Percentiles rank a stretch among this genome's conserved stretches.
These are phyloP conservation scores for Macroventuria anomochaeta DNA, from an alignment of 2,329 filamentous ascomycete species.

Conservation along the genomic window DNA sequence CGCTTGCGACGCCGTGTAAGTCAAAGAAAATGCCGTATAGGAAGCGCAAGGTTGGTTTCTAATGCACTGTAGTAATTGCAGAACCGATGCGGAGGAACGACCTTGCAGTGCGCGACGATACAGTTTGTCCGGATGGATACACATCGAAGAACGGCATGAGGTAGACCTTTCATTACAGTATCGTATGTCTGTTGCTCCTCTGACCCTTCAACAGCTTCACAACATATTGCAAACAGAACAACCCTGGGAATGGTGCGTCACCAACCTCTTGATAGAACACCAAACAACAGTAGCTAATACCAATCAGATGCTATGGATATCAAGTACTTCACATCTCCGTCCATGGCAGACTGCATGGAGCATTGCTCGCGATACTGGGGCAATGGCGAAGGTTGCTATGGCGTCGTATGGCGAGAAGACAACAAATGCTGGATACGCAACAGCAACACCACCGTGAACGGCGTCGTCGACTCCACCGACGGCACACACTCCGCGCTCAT, in stretches of 20 bases:
- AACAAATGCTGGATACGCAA: conserved; percentile 40
- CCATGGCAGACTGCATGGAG: conserved; percentile 39
- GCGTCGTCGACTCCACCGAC: conserved; percentile 12
- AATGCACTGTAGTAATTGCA: conserved; percentile 24
- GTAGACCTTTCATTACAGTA: background rate
- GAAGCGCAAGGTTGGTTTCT: conserved; percentile 2
- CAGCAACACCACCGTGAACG: conserved; percentile 24
- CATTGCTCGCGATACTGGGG: conserved; percentile 43
- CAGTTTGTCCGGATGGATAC: conserved; percentile 30
- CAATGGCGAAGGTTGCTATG: conserved; percentile 39
- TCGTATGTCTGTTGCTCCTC: background rate
- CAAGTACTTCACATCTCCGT: conserved; percentile 21
- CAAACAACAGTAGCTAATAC: background rate
- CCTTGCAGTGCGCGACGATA: conserved; percentile 22
- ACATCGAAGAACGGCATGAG: conserved; percentile 39
- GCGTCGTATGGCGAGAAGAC: conserved; percentile 32
- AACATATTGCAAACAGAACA: conserved; percentile 39
- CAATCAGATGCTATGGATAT: conserved; percentile 7
- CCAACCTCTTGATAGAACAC: background rate
- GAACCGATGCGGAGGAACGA: conserved; percentile 21
- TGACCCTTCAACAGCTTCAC: conserved; percentile 25
- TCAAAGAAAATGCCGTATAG: background rate
- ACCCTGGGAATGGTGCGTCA: conserved; percentile 34
- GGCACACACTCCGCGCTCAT: conserved; percentile 34
- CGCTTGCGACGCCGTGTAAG: conserved; percentile 35